Base-by-base conservation (phyloP, 2,329 filamentous ascomycete genomes). In the Chrysoporthe puriensis region DNA sequence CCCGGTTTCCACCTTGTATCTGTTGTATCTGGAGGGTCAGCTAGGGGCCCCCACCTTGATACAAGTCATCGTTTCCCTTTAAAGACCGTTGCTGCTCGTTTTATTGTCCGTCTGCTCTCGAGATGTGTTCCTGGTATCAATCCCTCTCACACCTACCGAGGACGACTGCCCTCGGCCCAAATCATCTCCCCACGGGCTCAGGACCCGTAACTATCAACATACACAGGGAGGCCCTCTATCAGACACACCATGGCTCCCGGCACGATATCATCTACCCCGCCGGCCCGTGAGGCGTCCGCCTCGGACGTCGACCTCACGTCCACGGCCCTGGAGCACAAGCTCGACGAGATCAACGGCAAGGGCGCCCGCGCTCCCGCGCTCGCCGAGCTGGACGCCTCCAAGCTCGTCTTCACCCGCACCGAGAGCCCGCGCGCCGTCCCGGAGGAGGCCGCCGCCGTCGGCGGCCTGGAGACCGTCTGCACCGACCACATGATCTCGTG, bases 401-500 rank as follows among this genome's bases (percentile, higher is more conserved):
- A 85, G 76, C 81, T 90, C 73, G 85, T 77, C 67, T 85, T 86
- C 80, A 85, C 80, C 70, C 79, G 80, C 72, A 87, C 84, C 66
- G 77, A 79, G 57, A 79, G 75, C 66, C 86, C 84, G 1, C 85
- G 85, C 70, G 71, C 79, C 62, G 86, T 89, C 61, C 86, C 86
- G 63, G 79, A 82, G 63, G 81, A 84, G 69, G 84, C 79, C 69
- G 72, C 74, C 50, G 84, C 84, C 73, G 80, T 79, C 72, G 66
- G 82, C 62, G 84, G 82, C 71, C 71, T 74, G 69, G 83, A 85
- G 76, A 87, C 84, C 71, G 80, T 88, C 76, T 87, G 85, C 83
- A 94, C 92, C 70, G 94, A 97, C 83, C 94, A 97, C 84, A 97
- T 97, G 93, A 84, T 96, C 74, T 90, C 89, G 63, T 57, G 43